These are phyloP conservation scores for Acorus gramineus DNA, from an alignment of 106 monocot genomes.

Conservation along the genomic window DNA sequence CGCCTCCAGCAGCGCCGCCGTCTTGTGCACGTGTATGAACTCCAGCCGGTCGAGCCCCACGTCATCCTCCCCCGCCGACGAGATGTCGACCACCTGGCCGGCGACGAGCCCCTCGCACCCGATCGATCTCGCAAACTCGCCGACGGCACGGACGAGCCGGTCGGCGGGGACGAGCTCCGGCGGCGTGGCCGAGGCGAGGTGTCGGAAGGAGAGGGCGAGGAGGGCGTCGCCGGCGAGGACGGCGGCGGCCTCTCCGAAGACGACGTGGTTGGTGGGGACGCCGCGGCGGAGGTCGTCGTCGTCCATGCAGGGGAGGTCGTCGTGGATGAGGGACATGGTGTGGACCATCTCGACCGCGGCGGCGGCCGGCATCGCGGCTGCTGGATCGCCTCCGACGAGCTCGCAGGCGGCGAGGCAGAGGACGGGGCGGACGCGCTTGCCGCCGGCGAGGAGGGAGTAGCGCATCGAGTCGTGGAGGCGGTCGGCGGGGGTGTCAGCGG, in stretches of 20 bases:
- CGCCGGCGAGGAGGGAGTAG: slow-evolving; percentile 56
- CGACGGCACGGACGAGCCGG: slow-evolving; percentile 29
- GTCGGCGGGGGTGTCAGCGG: slow-evolving; percentile 8
- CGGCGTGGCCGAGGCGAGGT: slow-evolving; percentile 18
- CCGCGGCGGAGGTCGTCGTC: slow-evolving; percentile 65
- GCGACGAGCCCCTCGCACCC: slow-evolving; percentile 47
- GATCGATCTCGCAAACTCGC: slow-evolving; percentile 27
- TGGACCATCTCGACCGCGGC: slow-evolving; percentile 61
- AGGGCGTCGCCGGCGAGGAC: slow-evolving; percentile 69
- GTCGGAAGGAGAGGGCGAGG: slow-evolving; percentile 40
- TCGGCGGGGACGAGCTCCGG: background rate
- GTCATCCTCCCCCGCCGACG: slow-evolving; percentile 24
- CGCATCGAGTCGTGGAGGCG: slow-evolving; percentile 61
- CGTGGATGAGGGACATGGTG: slow-evolving; percentile 70
- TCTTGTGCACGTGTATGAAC: slow-evolving; percentile 80
- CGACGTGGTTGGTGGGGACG: slow-evolving; percentile 39
- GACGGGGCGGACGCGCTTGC: slow-evolving; percentile 59
- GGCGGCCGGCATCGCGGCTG: slow-evolving; percentile 34
- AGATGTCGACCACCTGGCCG: slow-evolving; percentile 52
- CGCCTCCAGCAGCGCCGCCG: slow-evolving; percentile 75
- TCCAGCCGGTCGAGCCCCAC: slow-evolving; percentile 39
- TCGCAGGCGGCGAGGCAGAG: slow-evolving; percentile 54
- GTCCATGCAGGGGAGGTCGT: slow-evolving; percentile 78
- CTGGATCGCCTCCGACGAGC: slow-evolving; percentile 28
- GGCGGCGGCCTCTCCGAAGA: slow-evolving; percentile 50